Evolutionary conservation across 2,329 filamentous ascomycete genomes (phyloP), one percentile per base, ranked within the genome.

Genomic region (Aureobasidium sp.): DNA sequence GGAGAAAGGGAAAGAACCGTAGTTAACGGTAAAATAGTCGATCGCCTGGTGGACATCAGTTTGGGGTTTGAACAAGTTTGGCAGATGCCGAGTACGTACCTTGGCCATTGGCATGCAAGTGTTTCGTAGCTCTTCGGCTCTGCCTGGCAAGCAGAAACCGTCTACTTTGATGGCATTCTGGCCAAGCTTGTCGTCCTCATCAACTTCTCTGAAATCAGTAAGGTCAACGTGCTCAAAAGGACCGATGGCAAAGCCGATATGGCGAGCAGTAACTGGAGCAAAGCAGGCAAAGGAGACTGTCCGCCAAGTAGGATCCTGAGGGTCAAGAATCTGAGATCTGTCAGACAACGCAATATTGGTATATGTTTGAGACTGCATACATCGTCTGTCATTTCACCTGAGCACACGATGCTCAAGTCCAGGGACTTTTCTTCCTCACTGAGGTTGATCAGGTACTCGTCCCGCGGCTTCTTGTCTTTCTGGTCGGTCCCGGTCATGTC

Each of bases 161-260:
- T 95, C 86, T 3, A 99, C 84, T 66, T 93, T 91, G 65, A 96
- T 85, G 0, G 92, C 91, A 70, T 91, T 95, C 66, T 88, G 85
- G 3, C 91, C 91, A 60, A 99, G 83, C 72, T 92, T 91, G 68
- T 95, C 91, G 70, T 97, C 92, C 66, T 96, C 90, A 67, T 95
- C 91, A 65, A 91, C 90, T 49, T 92, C 90, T 56, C 95, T 86
- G 69, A 90, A 96, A 67, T 93, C 89, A 2, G 90, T 88, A 5
- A 99, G 79, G 70, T 97, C 90, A 59, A 97, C 87, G 67, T 93
- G 88, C 73, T 97, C 91, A 71, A 99, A 99, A 0, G 95, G 94
- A 0, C 95, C 94, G 61, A 97, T 84, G 2, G 91, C 90, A 73
- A 99, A 96, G 5, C 92, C 93, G 66, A 99, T 86, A 71, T 97